Base-by-base conservation (phyloP, 495 filamentous ascomycete genomes). In the Sphaerosporella brunnea region DNA sequence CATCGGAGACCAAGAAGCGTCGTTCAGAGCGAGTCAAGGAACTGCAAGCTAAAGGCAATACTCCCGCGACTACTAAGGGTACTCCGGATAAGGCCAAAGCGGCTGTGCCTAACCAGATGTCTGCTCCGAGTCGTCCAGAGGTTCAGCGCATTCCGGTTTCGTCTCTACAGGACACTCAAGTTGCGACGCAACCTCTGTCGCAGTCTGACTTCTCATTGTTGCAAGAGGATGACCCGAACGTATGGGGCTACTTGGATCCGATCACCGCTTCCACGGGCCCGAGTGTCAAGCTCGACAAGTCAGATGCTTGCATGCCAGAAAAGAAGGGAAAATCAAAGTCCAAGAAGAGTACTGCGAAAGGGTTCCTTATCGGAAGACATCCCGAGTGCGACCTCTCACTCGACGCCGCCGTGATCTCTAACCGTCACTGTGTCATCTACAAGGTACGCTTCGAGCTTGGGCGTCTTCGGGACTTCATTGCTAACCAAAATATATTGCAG, bases 201-300 rank as follows among this genome's bases (percentile, higher is more conserved):
- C 90, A 97, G 65, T 83, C 81, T 60, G 64, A 53, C 41, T 53
- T 83, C 20, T 76, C 82, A 44, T 79, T 82, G 2, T 75, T 83
- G 3, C 68, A 73, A n/a, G 83, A 76, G 16, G 84, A 94, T 56
- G 84, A 84, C 7, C 32, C 41, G 8, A 53, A 32, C 7, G 84
- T 95, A 1, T 97, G 90, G 92, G 90, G 90, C 10, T 97, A 97
- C 53, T 67, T 97, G 18, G 76, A 86, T 59, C 69, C 73, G 23
- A 70, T 71, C 30, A 73, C 78, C 41, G 77, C 73, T 13, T 73
- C 78, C n/a, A 66, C 63, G 10, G 68, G 75, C 20, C 66, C 92
- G 32, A 82, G 93, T 7, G 60, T 94, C 58, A 78, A 69, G 62
- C 65, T 73, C 15, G 63, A 68, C n/a, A 64, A 63, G 0, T 56